These are phyloP conservation scores for Capronia americana DNA, from an alignment of 2,329 filamentous ascomycete species.

Conservation along the genomic window DNA sequence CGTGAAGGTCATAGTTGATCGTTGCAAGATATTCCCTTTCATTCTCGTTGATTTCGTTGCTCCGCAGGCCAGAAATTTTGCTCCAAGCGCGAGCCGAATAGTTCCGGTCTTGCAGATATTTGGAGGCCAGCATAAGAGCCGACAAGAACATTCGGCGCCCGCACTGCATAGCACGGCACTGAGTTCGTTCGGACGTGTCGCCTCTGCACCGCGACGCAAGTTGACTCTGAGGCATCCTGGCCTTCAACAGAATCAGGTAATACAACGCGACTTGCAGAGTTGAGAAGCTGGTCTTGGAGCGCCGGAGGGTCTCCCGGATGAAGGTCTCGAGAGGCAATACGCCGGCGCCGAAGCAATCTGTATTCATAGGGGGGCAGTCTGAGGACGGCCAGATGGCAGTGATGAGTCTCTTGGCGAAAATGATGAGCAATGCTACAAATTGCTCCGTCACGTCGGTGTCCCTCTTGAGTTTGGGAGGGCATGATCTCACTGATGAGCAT, in stretches of 20 bases:
- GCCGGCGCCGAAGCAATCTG: slow-evolving; percentile 69
- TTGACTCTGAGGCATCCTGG: slow-evolving; percentile 81
- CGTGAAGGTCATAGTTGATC: slow-evolving; percentile 93
- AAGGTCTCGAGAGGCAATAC: slow-evolving; percentile 92
- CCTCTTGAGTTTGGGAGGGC: slow-evolving; percentile 35
- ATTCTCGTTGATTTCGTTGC: slow-evolving; percentile 93
- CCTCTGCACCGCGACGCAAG: slow-evolving; percentile 55
- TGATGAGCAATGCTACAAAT: slow-evolving; percentile 50
- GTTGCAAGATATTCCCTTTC: slow-evolving; percentile 89
- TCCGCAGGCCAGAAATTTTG: slow-evolving; percentile 96
- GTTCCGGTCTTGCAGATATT: slow-evolving; percentile 97
- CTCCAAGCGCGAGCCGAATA: slow-evolving; percentile 98
- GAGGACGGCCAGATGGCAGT: slow-evolving; percentile 96
- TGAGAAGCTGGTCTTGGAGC: slow-evolving; percentile 95
- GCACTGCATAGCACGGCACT: slow-evolving; percentile 79
- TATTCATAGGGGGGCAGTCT: slow-evolving; percentile 75
- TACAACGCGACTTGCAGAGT: slow-evolving; percentile 96
- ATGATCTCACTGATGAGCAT: slow-evolving; percentile 20
- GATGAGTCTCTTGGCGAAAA: slow-evolving; percentile 96
- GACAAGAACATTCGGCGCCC: slow-evolving; percentile 97
- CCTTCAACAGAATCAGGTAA: slow-evolving; percentile 92
- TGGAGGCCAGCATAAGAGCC: slow-evolving; percentile 92
- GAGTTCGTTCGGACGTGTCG: slow-evolving; percentile 45
- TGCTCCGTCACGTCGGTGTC: slow-evolving; percentile 39
- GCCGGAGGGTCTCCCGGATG: slow-evolving; percentile 94